These are phyloP conservation scores for Amylostereum areolatum DNA, from an alignment of 1,284 basidiomycete genomes.

Conservation along the genomic window DNA sequence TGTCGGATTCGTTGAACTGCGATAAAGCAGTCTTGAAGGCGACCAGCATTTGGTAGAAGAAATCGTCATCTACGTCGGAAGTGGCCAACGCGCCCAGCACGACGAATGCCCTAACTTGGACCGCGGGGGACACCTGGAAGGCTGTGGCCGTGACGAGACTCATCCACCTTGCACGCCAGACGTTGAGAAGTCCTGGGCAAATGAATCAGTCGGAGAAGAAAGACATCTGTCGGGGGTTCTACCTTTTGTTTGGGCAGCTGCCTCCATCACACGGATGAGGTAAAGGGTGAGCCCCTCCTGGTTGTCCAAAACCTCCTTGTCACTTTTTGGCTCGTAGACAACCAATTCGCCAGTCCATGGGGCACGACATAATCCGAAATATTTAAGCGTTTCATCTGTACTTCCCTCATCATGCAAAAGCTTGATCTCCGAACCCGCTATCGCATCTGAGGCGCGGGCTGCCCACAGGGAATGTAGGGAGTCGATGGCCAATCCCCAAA, in stretches of 20 bases:
- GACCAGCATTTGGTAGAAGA: slow-evolving; percentile 85
- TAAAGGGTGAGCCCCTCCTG: slow-evolving; percentile 66
- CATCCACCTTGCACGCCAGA: slow-evolving; percentile 94
- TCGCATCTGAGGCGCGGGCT: slow-evolving; percentile 50
- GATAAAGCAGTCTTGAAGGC: slow-evolving; percentile 66
- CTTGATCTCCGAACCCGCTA: slow-evolving; percentile 47
- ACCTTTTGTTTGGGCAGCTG: slow-evolving; percentile 69
- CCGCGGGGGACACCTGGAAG: slow-evolving; percentile 87
- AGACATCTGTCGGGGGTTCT: slow-evolving; percentile 1
- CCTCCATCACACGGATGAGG: slow-evolving; percentile 59
- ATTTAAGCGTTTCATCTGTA: slow-evolving; percentile 48
- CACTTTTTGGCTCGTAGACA: slow-evolving; percentile 47
- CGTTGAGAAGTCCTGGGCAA: slow-evolving; percentile 71
- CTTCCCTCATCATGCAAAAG: slow-evolving; percentile 58
- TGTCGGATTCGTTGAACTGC: slow-evolving; percentile 64
- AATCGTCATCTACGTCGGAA: slow-evolving; percentile 81
- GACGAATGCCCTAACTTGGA: slow-evolving; percentile 87
- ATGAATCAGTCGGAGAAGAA: background rate
- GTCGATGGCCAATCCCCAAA: slow-evolving; percentile 79
- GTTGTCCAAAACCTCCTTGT: slow-evolving; percentile 57
- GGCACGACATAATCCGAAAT: slow-evolving; percentile 70
- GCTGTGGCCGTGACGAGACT: slow-evolving; percentile 87
- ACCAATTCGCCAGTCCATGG: slow-evolving; percentile 61
- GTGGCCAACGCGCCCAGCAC: slow-evolving; percentile 77
- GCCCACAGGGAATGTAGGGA: slow-evolving; percentile 71